Evolutionary conservation across 192 early-diverging fungal genomes (phyloP).

Genomic region (Hyaloraphidium curvatum): DNA sequence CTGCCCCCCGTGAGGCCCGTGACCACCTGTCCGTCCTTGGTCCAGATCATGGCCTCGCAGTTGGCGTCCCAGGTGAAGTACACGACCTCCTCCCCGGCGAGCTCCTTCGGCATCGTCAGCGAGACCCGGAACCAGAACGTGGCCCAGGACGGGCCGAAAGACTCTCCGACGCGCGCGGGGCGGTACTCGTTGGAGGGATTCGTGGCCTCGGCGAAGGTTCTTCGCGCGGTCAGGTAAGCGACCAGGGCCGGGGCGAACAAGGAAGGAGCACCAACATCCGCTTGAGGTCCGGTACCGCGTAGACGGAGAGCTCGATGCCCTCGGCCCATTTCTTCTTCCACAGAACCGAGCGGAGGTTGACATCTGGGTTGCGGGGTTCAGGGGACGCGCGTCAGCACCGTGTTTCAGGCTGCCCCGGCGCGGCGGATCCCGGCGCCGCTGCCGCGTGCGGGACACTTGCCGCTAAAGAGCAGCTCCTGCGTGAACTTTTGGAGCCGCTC

Average conservation of each 20-base stretch:
- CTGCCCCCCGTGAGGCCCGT: conserved; percentile 75
- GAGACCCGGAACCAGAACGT: conserved; percentile 57
- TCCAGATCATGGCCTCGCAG: conserved; percentile 86
- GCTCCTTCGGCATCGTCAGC: conserved; percentile 43
- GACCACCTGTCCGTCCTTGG: conserved; percentile 52
- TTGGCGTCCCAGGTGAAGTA: conserved; percentile 61
- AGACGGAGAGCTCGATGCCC: conserved; percentile 34
- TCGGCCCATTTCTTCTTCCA: conserved; percentile 24
- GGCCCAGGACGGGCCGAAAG: conserved; percentile 72
- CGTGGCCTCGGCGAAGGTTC: conserved; percentile 51
- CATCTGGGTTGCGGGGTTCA: too few species aligned
- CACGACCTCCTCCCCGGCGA: conserved; percentile 51
- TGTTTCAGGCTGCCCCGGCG: too few species aligned
- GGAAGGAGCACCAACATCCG: conserved; percentile 29
- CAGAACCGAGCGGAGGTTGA: conserved; percentile 34
- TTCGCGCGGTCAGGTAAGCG: neutral
- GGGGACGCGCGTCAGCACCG: too few species aligned
- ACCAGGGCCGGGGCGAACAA: neutral
- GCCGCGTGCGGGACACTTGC: conserved; percentile 40
- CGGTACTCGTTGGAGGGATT: conserved; percentile 44
- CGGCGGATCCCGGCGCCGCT: too few species aligned
- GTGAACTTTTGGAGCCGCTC: conserved; percentile 45
- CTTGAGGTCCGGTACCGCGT: conserved; percentile 41
- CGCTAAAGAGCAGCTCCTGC: conserved; percentile 26
- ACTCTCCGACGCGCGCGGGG: conserved; percentile 45